Evolutionary conservation across 2,329 filamentous ascomycete species (phyloP).

Genomic region (Hypoxylon sp.): DNA sequence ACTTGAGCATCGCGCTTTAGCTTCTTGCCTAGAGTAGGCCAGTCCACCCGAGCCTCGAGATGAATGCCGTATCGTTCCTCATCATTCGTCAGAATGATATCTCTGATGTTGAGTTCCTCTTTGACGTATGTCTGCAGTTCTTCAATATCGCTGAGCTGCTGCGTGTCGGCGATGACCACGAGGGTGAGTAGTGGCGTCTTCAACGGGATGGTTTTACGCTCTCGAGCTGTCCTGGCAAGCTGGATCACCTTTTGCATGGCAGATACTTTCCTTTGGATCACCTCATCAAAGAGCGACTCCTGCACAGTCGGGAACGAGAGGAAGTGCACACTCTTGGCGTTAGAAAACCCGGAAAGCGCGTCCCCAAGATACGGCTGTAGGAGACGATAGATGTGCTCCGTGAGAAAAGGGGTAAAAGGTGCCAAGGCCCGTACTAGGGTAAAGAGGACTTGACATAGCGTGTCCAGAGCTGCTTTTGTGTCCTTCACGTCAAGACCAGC

Average conservation of each 20-base stretch:
- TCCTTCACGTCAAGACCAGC: constrained; percentile 83
- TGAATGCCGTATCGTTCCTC: constrained; percentile 93
- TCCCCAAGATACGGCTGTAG: constrained; percentile 85
- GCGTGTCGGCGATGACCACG: constrained; percentile 83
- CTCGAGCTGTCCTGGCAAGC: constrained; percentile 85
- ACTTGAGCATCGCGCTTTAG: constrained; percentile 93
- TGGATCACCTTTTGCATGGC: constrained; percentile 98
- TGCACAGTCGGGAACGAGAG: constrained; percentile 89
- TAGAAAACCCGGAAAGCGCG: constrained; percentile 69
- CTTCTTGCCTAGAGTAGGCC: constrained; percentile 96
- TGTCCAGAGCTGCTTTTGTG: constrained; percentile 91
- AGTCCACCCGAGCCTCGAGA: constrained; percentile 91
- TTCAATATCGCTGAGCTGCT: constrained; percentile 88
- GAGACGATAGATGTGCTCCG: constrained; percentile 91
- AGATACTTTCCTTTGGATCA: constrained; percentile 85
- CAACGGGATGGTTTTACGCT: constrained; percentile 84
- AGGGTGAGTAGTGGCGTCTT: constrained; percentile 93
- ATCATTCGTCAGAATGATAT: constrained; percentile 85
- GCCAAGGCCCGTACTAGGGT: constrained; percentile 89
- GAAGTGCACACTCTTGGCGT: constrained; percentile 92
- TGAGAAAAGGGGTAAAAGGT: constrained; percentile 95
- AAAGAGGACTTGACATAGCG: constrained; percentile 75
- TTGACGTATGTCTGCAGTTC: constrained; percentile 89
- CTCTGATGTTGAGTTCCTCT: constrained; percentile 91
- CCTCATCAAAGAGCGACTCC: constrained; percentile 86